phyloP scores from a whole-genome alignment of 2,329 filamentous ascomycete species.

The Curvularia spicifera region DNA sequence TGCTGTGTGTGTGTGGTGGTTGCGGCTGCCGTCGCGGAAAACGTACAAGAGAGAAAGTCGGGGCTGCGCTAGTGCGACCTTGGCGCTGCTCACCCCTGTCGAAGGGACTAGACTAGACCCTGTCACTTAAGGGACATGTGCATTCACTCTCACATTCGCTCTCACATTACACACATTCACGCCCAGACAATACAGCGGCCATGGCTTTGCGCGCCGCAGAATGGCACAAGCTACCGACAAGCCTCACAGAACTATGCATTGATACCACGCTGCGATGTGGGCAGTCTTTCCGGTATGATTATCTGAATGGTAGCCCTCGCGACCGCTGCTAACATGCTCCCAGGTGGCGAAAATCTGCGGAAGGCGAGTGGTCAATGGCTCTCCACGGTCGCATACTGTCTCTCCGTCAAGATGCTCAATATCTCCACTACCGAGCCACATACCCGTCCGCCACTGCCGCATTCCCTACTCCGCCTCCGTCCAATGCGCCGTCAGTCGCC shows the following conservation, averaged over 20 bases:
- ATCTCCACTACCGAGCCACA: conserved; percentile 80
- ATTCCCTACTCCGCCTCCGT: conserved; percentile 50
- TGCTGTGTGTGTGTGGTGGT: conserved; percentile 20
- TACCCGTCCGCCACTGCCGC: conserved; percentile 53
- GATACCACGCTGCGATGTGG: conserved; percentile 94
- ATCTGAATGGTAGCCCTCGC: background rate
- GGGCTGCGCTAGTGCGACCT: conserved; percentile 24
- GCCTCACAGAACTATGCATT: conserved; percentile 84
- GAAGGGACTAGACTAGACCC: conserved; percentile 9
- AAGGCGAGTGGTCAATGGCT: conserved; percentile 88
- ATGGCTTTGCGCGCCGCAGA: conserved; percentile 66
- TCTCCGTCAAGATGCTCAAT: conserved; percentile 78
- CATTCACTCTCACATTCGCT: conserved; percentile 10
- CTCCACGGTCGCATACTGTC: conserved; percentile 85
- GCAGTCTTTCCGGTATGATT: conserved; percentile 77
- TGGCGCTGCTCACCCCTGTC: conserved; percentile 24
- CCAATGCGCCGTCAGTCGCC: conserved; percentile 43
- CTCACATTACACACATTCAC: background rate
- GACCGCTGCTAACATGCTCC: conserved; percentile 15
- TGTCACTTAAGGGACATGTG: conserved; percentile 7
- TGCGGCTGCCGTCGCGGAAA: conserved; percentile 20
- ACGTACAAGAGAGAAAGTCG: conserved; percentile 29
- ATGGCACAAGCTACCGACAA: conserved; percentile 87
- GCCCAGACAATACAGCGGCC: background rate
- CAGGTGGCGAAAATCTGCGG: conserved; percentile 82